Evolutionary conservation across 1,284 basidiomycete genomes (phyloP), one percentile per base, ranked within the genome.

Genomic region (Trametes pubescens): DNA sequence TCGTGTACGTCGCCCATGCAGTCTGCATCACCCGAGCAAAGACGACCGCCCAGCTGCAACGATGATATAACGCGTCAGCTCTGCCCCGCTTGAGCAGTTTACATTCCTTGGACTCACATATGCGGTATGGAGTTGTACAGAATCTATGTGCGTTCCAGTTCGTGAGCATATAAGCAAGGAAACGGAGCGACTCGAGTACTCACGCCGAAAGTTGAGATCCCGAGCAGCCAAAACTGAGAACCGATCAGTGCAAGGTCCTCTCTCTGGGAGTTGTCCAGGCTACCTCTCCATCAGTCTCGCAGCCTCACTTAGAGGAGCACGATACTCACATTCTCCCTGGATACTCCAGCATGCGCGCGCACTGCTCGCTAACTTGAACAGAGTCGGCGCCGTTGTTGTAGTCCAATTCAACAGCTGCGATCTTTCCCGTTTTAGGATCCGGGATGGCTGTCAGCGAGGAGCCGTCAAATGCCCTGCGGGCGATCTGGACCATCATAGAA

Each of bases 181-280:
- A 10, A 10, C 4, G 18, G 40, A 43, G 2, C 6, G 9, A 1
- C 13, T 13, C 8, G 10, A 16, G 29, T 11, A 73, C 74, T 55
- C 65, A 79, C 74, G 2, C 82, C 84, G 52, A 83, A 77, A 18
- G 83, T 68, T 1, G 86, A 86, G n/a, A 88, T 79, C 0, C 78
- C 80, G 29, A 88, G 78, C 4, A 88, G 77, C 86, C 86, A 88
- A 69, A 88, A 83, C 65, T 88, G 86, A 5, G 85, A 75, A 18
- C 79, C 75, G 18, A 87, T 75, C 58, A 84, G 78, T 1, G 84
- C 79, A 4, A 84, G 70, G 59, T 86, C 85, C 68, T 88, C 86
- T 9, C 84, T 78, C 32, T 76, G 77, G 7, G 80, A 77, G 58
- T 84, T 81, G n/a, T 76, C 69, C 46, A 86, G 71, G 24, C 85